A percentile compares a stretch with the other conserved stretches of the same genome.
These are phyloP conservation scores for Trichoderma cornu-damae DNA, from an alignment of 2,329 filamentous ascomycete genomes.

Conservation along the genomic window DNA sequence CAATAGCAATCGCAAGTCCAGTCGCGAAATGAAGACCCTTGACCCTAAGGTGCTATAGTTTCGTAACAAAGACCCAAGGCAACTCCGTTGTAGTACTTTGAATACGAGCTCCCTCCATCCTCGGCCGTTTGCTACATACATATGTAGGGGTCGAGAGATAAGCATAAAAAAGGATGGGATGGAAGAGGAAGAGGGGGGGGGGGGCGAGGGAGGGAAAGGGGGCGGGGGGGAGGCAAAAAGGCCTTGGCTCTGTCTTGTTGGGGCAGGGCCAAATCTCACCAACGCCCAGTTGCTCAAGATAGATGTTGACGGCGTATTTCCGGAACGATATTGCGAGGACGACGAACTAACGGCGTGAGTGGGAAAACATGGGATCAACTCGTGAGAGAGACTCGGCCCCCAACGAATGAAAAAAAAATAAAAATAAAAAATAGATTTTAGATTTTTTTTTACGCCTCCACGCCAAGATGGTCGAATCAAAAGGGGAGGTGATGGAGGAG, in stretches of 20 bases:
- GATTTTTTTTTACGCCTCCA: too few relatives aligned
- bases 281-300: not conserved
- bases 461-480: too few relatives aligned
- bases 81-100: not conserved
- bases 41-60: too few relatives aligned
- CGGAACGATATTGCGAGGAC: not conserved
- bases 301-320: not conserved
- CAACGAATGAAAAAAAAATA: not conserved
- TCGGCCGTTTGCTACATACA: not conserved
- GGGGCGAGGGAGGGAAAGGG: not conserved
- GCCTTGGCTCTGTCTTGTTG: not conserved
- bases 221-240: not conserved
- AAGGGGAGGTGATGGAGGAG: too few relatives aligned
- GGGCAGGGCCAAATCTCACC: not conserved
- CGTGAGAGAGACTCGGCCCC: not conserved
- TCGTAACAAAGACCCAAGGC: too few relatives aligned
- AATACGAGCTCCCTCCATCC: not conserved
- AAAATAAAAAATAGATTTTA: too few relatives aligned
- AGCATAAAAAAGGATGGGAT: constrained; percentile 3
- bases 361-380: not conserved
- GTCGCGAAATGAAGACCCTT: too few relatives aligned
- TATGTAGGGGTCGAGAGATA: constrained; percentile 5
- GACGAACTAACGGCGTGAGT: not conserved
- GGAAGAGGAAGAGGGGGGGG: not conserved
- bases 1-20: too few relatives aligned